Conservation (phyloP, 306 rosid genomes). For the Medicago lupulina region DNA sequence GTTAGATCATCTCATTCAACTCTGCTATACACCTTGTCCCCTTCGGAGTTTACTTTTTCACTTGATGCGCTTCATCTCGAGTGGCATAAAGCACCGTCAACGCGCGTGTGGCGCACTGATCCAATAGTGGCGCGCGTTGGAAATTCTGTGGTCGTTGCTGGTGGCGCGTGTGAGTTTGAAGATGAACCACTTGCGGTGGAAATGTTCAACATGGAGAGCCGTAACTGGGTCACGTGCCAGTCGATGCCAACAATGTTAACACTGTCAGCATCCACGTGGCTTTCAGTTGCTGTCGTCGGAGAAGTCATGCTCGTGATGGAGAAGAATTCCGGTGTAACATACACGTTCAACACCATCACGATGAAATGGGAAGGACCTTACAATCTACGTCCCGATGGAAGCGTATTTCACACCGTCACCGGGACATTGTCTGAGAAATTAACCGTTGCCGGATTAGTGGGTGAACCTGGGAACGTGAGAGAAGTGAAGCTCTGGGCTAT, state of each 20-base stretch:
- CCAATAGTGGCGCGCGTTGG: conserved; percentile 67
- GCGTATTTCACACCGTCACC: conserved; percentile 37
- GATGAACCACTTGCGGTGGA: conserved; percentile 75
- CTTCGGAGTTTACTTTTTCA: conserved; percentile 59
- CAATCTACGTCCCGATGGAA: conserved; percentile 46
- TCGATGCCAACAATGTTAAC: conserved; percentile 61
- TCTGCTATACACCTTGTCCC: conserved; percentile 64
- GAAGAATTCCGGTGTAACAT: conserved; percentile 55
- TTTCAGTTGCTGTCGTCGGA: conserved; percentile 55
- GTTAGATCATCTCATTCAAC: conserved; percentile 73
- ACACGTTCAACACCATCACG: conserved; percentile 50
- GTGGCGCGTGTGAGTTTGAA: conserved; percentile 65
- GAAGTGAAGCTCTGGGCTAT: conserved; percentile 62
- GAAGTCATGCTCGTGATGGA: conserved; percentile 55
- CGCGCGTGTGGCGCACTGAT: conserved; percentile 62
- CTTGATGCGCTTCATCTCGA: conserved; percentile 58
- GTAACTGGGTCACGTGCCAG: conserved; percentile 53
- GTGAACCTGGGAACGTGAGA: conserved; percentile 46
- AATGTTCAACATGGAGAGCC: conserved; percentile 45
- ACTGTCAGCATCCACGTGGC: conserved; percentile 62
- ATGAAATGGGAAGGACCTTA: conserved; percentile 71
- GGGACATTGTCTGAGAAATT: conserved; percentile 45
- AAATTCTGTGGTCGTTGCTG: conserved; percentile 45
- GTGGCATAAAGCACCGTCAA: conserved; percentile 58
- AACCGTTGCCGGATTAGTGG: conserved; percentile 60